Conservation (phyloP, 352 stramenopile genomes). For the Phytophthora pini region DNA sequence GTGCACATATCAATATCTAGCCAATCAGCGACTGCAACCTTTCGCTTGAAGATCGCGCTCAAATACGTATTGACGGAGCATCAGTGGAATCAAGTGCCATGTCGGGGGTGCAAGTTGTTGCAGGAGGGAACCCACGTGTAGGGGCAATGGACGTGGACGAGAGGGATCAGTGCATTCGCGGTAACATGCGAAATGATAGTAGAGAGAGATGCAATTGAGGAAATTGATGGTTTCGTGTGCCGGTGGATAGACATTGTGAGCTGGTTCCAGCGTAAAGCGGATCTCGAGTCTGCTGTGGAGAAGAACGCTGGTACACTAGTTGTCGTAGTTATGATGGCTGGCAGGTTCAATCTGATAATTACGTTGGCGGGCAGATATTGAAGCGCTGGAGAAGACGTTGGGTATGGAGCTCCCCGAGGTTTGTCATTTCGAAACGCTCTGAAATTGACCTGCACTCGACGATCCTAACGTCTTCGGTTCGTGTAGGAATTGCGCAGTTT, state of each 20-base stretch:
- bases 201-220: too few species aligned
- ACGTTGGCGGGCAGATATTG: conserved; percentile 55
- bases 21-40: conserved; percentile 40
- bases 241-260: conserved; percentile 69
- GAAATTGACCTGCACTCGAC: too few species aligned
- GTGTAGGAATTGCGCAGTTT: conserved; percentile 65
- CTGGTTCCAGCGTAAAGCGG: conserved; percentile 85
- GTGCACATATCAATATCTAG: conserved; percentile 3
- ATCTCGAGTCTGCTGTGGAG: conserved; percentile 53
- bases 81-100: conserved; percentile 34
- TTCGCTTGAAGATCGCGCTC: conserved; percentile 35
- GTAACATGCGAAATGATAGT: conserved; percentile 42
- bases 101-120: conserved; percentile 79
- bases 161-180: conserved; percentile 82
- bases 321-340: neutral
- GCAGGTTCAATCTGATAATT: neutral
- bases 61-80: too few species aligned
- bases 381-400: conserved; percentile 75
- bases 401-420: conserved; percentile 67
- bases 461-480: neutral
- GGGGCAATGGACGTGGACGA: conserved; percentile 86
- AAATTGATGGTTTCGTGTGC: too few species aligned
- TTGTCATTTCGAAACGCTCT: neutral
- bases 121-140: conserved; percentile 71
- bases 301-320: conserved; percentile 48